Base-by-base conservation (phyloP, 2,329 filamentous ascomycete genomes). In the Monosporascus sp. region DNA sequence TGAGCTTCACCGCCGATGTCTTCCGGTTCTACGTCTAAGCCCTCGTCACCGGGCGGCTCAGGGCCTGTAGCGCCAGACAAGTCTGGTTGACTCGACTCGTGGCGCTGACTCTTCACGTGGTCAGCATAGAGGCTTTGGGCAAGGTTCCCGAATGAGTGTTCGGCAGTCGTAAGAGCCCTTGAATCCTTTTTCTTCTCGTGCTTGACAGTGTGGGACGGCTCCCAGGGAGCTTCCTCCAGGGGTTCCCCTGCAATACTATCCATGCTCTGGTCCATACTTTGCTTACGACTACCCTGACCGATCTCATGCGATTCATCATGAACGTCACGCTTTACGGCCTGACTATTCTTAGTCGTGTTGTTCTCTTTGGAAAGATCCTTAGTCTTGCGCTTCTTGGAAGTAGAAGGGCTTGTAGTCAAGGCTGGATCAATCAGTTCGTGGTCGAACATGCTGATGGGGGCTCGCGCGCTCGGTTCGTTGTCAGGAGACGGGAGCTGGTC, bases 91-190 rank as follows among this genome's bases (percentile, higher is more conserved):
- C 43, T 50, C 14, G 14, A 20, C 4, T 41, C 22, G 20, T 48
- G 6, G 35, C 39, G 41, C 1, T 47, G 35, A 35, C 48, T 56
- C 20, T 53, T 56, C 37, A 59, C 58, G 35, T 55, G 63, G 18
- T 54, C 48, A 3, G 56, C 55, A 48, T 65, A 64, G 37, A 63
- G 53, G 15, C 60, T 58, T 47, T 64, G 55, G 3, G 60, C 63
- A 15, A 64, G 43, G 35, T 60, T 52, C n/a, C 61, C 61, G 9
- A 64, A 61, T 11, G 57, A 54, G 35, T 53, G 54, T 20, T 48
- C 35, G 15, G 37, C 18, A 37, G 52, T 27, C 7, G 15, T 15
- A 15, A 49, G 49, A 35, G 47, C 11, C 45, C 35, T 35, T n/a
- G n/a, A 31, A 31, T 18, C 22, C 8, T 41, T 43, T 15, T 24